phyloP scores from a whole-genome alignment of 2,329 filamentous ascomycete species.

The Xylaria sp. region DNA sequence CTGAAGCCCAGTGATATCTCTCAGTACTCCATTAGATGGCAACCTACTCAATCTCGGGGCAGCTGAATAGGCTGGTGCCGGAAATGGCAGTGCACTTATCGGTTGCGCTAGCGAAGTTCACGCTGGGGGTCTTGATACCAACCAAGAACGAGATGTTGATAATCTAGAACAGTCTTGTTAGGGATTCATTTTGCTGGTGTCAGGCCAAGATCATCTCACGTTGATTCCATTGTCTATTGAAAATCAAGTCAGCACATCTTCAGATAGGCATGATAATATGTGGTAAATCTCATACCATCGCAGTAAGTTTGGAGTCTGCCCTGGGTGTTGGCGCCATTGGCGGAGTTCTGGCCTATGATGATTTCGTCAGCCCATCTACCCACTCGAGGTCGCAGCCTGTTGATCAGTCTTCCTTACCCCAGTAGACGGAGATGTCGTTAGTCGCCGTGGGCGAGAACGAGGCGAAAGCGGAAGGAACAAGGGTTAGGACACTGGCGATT shows the following conservation, averaged over 20 bases:
- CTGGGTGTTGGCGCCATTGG: constrained; percentile 61
- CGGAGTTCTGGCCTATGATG: constrained; percentile 68
- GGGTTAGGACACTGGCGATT: constrained; percentile 43
- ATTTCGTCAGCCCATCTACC: constrained; percentile 33
- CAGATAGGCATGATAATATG: background rate
- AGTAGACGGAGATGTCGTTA: constrained; percentile 73
- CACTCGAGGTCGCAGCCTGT: background rate
- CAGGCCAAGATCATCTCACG: constrained; percentile 48
- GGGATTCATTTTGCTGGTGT: background rate
- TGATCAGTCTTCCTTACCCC: constrained; percentile 59
- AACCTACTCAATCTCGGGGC: constrained; percentile 72
- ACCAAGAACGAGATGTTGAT: constrained; percentile 73
- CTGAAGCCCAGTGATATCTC: background rate
- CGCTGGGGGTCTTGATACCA: constrained; percentile 62
- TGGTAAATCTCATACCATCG: constrained; percentile 54
- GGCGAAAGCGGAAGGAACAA: constrained; percentile 50
- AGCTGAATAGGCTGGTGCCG: constrained; percentile 68
- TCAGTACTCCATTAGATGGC: constrained; percentile 24
- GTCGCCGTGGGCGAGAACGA: constrained; percentile 59
- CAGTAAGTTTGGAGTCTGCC: constrained; percentile 69
- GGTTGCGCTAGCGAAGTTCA: constrained; percentile 75
- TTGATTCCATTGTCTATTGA: constrained; percentile 58
- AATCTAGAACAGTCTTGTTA: constrained; percentile 55
- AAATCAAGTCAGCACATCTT: constrained; percentile 4
- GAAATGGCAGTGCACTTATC: constrained; percentile 69